Base-by-base conservation (phyloP, 768 basidiomycete species). In the Pleurotus pulmonarius region DNA sequence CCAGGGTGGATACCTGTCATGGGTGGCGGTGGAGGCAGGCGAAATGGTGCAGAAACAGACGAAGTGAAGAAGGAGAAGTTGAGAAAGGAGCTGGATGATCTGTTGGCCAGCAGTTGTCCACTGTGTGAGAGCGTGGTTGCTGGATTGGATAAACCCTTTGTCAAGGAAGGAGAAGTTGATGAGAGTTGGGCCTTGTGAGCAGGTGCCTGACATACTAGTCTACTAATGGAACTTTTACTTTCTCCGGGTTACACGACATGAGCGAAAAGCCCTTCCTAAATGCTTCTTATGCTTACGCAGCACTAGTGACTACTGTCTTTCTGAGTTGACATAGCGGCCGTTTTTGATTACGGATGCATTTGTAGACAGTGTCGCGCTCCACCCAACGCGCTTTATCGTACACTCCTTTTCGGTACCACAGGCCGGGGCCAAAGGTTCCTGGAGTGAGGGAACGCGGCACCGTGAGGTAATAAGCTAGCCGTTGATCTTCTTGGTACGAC, bases 111-210 rank as follows among this genome's bases (percentile, higher is more conserved):
- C 61, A 91, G 80, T 58, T 98, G 97, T 73, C 94, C 95, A 26
- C 72, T 98, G 56, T 99, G 97, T 69, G 97, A 98, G 67, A 87
- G 87, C 59, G 89, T 94, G 15, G 81, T 97, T 45, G 85, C 78
- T 4, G 88, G 89, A 4, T 70, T 98, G 63, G 95, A 98, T 68
- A 88, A 85, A 68, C 86, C 92, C 11, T 98, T 98, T 64, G 83
- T 90, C 48, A 78, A 81, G 61, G 82, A 86, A 34, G 93, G 86
- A 26, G 92, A 94, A 70, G 75, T 80, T 41, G 90, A 92, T 70
- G 75, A 77, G 54, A 90, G 86, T 54, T 94, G 92, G 92, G 75
- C 81, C 56, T 66, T 93, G 60, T 94, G 71, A 49, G 22, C 29
- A 29, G 18, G 25, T 41, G 24, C 56, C 44, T 55, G 51, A 24